Percentiles rank a stretch among this genome's conserved stretches.
Evolutionary conservation across 2,329 filamentous ascomycete species (phyloP).

Genomic region (Diaporthe sp.): DNA sequence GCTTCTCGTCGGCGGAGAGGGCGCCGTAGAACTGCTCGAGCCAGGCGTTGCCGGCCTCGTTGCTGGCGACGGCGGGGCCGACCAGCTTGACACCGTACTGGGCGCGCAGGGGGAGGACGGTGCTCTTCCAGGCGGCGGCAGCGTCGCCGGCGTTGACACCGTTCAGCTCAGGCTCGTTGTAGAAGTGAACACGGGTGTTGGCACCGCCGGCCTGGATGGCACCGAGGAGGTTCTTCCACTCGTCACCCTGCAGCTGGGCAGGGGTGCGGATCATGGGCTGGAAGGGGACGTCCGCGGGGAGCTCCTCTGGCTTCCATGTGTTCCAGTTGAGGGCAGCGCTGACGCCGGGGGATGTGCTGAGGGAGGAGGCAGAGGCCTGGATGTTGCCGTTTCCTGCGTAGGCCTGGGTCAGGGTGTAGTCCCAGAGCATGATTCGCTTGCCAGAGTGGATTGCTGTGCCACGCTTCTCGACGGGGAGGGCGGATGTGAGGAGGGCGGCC

Average conservation of each 20-base stretch:
- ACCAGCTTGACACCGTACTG: constrained; percentile 47
- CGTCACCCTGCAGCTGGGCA: constrained; percentile 48
- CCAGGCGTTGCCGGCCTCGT: constrained; percentile 51
- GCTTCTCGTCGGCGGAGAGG: constrained; percentile 43
- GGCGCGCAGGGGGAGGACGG: constrained; percentile 47
- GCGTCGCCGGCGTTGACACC: constrained; percentile 48
- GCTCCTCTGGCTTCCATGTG: constrained; percentile 51
- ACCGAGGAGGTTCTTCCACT: constrained; percentile 47
- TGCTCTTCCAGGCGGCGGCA: constrained; percentile 49
- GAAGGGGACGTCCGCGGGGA: constrained; percentile 48
- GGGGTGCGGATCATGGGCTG: constrained; percentile 54
- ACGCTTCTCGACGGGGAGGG: constrained; percentile 21
- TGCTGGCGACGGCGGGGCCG: constrained; percentile 50
- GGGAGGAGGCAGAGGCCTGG: not conserved
- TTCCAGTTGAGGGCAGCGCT: constrained; percentile 54
- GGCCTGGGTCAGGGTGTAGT: constrained; percentile 51
- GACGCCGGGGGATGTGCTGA: constrained; percentile 48
- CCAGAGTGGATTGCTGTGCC: constrained; percentile 36
- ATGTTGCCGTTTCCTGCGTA: constrained; percentile 3
- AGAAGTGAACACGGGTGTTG: constrained; percentile 52
- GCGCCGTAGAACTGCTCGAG: constrained; percentile 52
- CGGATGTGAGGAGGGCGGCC: constrained; percentile 19
- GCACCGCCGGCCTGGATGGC: constrained; percentile 34
- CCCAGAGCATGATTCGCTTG: constrained; percentile 55
- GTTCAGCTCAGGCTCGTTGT: constrained; percentile 57